A percentile compares a stretch with the other conserved stretches of the same genome.
Conservation (phyloP, 73 alveolate genomes). For the Paramecium biaurelia region DNA sequence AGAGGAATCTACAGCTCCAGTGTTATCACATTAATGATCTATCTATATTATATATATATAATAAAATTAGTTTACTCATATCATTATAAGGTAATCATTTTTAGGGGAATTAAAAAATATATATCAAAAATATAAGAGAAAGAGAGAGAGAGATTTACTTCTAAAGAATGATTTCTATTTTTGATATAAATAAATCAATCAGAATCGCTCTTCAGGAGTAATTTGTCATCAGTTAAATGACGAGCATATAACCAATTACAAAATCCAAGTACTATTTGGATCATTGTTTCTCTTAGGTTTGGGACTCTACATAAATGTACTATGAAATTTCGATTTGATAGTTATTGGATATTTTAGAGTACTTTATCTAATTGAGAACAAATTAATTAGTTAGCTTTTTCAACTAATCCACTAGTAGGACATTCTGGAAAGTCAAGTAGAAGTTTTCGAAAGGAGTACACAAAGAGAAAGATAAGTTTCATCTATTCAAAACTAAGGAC, state of each 20-base stretch:
- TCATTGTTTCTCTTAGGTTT: constrained; percentile 10
- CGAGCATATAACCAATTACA: constrained; percentile 62
- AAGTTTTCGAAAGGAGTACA: background rate
- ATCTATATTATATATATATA: background rate
- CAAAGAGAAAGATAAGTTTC: constrained; percentile 19
- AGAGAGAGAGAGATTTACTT: background rate
- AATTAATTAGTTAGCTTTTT: background rate
- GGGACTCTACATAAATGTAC: background rate
- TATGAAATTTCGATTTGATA: background rate
- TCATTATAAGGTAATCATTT: background rate
- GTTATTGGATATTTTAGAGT: background rate
- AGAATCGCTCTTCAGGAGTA: constrained; percentile 28
- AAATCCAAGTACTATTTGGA: constrained; percentile 25
- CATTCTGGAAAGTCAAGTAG: background rate
- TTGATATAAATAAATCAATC: constrained; percentile 11
- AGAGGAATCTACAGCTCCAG: background rate
- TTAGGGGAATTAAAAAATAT: background rate
- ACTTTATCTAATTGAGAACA: background rate
- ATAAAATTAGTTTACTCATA: background rate
- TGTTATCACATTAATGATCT: background rate
- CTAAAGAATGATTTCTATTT: constrained; percentile 4
- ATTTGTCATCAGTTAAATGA: constrained; percentile 45
- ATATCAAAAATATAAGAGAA: background rate
- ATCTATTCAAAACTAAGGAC: background rate
- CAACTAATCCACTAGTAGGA: constrained; percentile 7